Conservation (phyloP, 768 basidiomycete genomes). For the Gloeopeniophorella convolvens region DNA sequence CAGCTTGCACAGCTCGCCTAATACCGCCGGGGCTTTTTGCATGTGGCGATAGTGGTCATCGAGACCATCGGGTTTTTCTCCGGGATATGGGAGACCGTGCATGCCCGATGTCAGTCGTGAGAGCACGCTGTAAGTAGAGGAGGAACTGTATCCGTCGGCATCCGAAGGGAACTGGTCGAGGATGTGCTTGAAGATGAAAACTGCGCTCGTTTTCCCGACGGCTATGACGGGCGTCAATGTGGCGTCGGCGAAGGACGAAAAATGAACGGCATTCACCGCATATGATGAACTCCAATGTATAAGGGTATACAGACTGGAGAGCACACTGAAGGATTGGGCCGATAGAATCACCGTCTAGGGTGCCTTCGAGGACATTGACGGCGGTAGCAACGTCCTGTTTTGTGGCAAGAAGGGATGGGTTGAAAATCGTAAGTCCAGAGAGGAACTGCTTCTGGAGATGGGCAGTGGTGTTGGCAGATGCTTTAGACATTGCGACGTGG, state of each 20-base stretch:
- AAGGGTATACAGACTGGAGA: background rate
- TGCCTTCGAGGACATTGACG: slow-evolving; percentile 1
- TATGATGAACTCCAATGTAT: slow-evolving; percentile 12
- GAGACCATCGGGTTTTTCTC: background rate
- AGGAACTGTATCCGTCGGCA: background rate
- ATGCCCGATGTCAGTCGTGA: slow-evolving; percentile 2
- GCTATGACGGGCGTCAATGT: slow-evolving; percentile 2
- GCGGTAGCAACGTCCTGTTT: slow-evolving; percentile 2
- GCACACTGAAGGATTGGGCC: slow-evolving; percentile 1
- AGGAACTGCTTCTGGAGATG: slow-evolving; percentile 1
- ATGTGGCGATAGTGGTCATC: background rate
- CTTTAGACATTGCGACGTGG: background rate
- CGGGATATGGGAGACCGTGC: background rate
- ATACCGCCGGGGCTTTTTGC: background rate
- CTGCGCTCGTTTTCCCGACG: background rate
- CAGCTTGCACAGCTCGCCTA: slow-evolving; percentile 1
- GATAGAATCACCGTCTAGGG: slow-evolving; percentile 6
- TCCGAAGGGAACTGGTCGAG: background rate
- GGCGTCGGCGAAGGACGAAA: background rate
- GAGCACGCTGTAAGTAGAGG: slow-evolving; percentile 1
- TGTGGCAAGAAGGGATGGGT: background rate
- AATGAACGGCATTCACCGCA: background rate
- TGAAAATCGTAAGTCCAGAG: slow-evolving; percentile 3
- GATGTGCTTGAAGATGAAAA: background rate
- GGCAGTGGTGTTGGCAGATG: background rate